Base-by-base conservation (phyloP, 257 asterid species). In the Ilex aquifolium region DNA sequence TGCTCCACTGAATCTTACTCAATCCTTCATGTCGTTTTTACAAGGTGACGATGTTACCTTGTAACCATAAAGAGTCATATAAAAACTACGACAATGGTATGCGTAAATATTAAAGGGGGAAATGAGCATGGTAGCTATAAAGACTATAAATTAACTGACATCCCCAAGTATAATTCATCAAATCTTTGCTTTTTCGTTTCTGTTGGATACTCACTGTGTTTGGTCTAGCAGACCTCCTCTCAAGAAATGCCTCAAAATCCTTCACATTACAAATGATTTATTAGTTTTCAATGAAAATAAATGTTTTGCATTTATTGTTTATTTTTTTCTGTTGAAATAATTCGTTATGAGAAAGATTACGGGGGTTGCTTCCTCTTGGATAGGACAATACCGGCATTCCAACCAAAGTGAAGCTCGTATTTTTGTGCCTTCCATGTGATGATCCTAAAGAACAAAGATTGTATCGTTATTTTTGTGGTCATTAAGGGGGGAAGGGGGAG, bases 171-270 rank as follows among this genome's bases (percentile, higher is more conserved):
- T 68, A 44, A 62, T 57, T 60, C 44, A 86, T 72, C 56, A 88
- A 66, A 58, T 74, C 56, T 44, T 59, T 64, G 36, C 32, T 30
- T 36, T 44, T 66, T 13, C 66, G 50, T 56, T 63, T 63, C 59
- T 76, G 70, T 67, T 73, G 79, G 53, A 84, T 72, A 60, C 68
- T 74, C 60, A 77, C 93, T 11, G 29, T 65, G 60, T 60, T 27
- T 65, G 82, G 46, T 61, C 98, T 96, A 15, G 77, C 75, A 30
- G 76, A 72, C 65, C 83, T 74, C 15, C 62, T 82, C 85, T 88
- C 96, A 79, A 88, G 75, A 76, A 30, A 67, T 57, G 98, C 78
- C 54, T 95, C 98, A 13, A 95, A 86, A 76, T 91, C 88, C 98
- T 88, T 65, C 62, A 66, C 32, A 63, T 52, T 2, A 60, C 36